phyloP scores from a whole-genome alignment of 495 filamentous ascomycete species.

The Lentithecium fluviatile region DNA sequence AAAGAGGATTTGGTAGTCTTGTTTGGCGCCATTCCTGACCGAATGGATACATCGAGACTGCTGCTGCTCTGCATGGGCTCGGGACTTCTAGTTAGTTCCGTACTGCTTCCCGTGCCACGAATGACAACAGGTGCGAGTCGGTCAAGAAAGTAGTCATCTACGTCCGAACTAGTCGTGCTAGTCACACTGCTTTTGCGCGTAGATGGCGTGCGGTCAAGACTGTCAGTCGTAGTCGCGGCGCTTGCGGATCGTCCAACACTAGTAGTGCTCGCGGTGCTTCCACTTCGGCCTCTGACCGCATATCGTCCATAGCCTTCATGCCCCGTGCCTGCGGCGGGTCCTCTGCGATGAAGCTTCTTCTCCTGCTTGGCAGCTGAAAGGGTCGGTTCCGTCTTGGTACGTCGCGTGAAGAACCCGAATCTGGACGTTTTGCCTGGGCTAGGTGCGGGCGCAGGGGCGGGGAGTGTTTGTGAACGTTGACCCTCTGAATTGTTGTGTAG shows the following conservation, averaged over 20 bases:
- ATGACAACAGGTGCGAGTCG: constrained; percentile 87
- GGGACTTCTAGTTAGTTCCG: constrained; percentile 36
- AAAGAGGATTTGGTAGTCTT: constrained; percentile 18
- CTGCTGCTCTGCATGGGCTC: constrained; percentile 30
- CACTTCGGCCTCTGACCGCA: constrained; percentile 60
- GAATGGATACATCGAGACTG: constrained; percentile 33
- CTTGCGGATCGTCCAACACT: constrained; percentile 58
- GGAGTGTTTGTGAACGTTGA: constrained; percentile 16
- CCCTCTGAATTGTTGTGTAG: constrained; percentile 19
- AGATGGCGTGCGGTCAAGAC: constrained; percentile 40
- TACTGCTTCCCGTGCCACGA: constrained; percentile 67
- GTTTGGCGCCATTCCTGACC: constrained; percentile 30
- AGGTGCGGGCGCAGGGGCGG: constrained; percentile 11
- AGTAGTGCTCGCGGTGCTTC: constrained; percentile 49
- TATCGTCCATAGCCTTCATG: constrained; percentile 93
- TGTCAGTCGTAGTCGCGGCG: constrained; percentile 51
- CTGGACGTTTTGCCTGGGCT: constrained; percentile 50
- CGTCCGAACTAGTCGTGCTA: constrained; percentile 53
- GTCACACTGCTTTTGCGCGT: constrained; percentile 56
- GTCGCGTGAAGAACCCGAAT: constrained; percentile 76
- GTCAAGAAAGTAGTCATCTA: constrained; percentile 70
- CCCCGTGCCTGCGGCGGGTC: constrained; percentile 87
- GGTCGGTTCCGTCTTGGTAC: constrained; percentile 65
- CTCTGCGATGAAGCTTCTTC: constrained; percentile 62
- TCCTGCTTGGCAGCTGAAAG: constrained; percentile 53